phyloP scores from a whole-genome alignment of 176 grass and related monocot species.

The Triticum turgidum region DNA sequence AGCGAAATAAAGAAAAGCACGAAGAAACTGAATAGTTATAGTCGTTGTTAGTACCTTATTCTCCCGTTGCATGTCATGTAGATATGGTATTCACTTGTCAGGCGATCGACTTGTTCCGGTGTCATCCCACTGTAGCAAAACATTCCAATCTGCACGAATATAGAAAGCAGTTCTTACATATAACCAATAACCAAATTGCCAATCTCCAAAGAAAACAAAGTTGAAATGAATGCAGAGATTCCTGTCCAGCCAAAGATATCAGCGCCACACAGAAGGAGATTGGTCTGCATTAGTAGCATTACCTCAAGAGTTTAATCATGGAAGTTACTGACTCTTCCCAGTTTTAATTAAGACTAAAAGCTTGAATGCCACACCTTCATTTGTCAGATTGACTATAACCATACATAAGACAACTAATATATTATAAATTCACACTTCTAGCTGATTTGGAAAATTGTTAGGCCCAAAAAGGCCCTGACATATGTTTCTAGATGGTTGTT shows the following conservation, averaged over 20 bases:
- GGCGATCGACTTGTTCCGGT: constrained; percentile 84
- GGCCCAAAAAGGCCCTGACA: neutral
- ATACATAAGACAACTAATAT: neutral
- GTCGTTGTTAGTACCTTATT: constrained; percentile 60
- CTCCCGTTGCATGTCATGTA: constrained; percentile 97
- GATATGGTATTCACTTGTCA: constrained; percentile 89
- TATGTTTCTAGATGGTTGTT: neutral
- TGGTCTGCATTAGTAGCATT: neutral
- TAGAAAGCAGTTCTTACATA: neutral
- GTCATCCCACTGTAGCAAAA: constrained; percentile 98
- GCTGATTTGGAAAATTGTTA: neutral
- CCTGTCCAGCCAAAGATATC: neutral
- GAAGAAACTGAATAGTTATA: neutral
- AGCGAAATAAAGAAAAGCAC: neutral
- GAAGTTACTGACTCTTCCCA: neutral
- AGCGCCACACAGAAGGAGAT: neutral
- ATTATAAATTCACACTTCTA: neutral
- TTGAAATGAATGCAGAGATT: neutral
- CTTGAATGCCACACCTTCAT: neutral
- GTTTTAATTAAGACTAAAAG: neutral
- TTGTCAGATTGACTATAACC: neutral
- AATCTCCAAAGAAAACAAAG: neutral
- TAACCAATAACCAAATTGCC: neutral
- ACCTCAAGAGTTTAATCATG: neutral
- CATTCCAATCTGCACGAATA: constrained; percentile 79